Evolutionary conservation across 2,329 filamentous ascomycete genomes (phyloP).

Genomic region (Metarhizium rileyi): DNA sequence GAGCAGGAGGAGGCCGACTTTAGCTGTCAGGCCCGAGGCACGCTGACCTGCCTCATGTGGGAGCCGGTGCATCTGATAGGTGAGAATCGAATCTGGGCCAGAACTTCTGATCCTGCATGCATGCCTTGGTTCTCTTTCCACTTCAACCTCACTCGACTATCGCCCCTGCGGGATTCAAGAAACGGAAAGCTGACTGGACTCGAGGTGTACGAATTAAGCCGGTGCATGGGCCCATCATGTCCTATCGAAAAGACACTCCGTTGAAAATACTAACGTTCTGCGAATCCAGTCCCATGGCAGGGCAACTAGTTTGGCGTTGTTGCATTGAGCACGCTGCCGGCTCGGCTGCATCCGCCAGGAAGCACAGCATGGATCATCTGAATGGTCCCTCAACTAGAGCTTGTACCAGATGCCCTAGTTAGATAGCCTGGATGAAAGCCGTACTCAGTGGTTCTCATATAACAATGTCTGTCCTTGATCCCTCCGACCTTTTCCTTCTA

Average conservation of each 20-base stretch:
- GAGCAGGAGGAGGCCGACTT: background rate
- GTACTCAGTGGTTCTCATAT: background rate
- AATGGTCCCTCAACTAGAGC: background rate
- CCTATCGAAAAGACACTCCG: background rate
- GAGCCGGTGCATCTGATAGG: constrained; percentile 3
- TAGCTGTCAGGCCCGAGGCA: background rate
- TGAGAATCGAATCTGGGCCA: background rate
- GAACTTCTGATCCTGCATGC: background rate
- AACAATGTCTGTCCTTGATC: background rate
- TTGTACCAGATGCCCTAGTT: background rate
- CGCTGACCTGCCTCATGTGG: constrained; percentile 3
- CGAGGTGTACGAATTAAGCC: background rate
- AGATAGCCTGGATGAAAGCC: background rate
- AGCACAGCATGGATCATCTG: background rate
- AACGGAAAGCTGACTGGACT: background rate
- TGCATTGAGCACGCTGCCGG: background rate
- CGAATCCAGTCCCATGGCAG: background rate
- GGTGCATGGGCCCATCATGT: background rate
- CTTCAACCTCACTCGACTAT: background rate
- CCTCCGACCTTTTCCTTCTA: background rate
- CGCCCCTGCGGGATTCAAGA: background rate
- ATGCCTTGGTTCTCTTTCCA: background rate
- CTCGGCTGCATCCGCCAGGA: constrained; percentile 6
- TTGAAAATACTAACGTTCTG: background rate
- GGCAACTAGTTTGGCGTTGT: background rate